These are phyloP conservation scores for Brassica rapa DNA, from an alignment of 345 rosid genomes.

Conservation along the genomic window DNA sequence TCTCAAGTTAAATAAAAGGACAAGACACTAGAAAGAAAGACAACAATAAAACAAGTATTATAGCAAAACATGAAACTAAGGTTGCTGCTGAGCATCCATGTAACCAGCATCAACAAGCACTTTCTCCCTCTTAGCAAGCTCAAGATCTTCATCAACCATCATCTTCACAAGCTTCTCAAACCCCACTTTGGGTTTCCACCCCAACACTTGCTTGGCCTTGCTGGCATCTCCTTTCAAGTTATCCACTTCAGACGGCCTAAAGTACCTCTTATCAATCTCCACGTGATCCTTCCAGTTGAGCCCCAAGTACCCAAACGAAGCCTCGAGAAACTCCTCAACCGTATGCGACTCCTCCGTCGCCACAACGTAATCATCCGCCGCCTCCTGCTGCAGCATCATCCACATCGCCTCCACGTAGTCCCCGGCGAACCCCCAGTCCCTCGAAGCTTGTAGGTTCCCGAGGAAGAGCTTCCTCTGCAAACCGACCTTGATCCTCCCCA, in stretches of 20 bases:
- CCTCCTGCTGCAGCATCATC: conserved; percentile 96
- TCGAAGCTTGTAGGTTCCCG: conserved; percentile 83
- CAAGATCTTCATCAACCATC: conserved; percentile 92
- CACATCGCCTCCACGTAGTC: conserved; percentile 99
- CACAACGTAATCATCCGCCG: conserved; percentile 89
- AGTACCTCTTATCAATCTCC: conserved; percentile 61
- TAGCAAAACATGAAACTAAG: conserved; percentile 32
- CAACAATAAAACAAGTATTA: background rate
- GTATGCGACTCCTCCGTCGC: conserved; percentile 94
- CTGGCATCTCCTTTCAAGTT: conserved; percentile 58
- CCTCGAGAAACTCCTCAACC: conserved; percentile 86
- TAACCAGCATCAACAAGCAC: conserved; percentile 95
- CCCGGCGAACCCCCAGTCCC: conserved; percentile 97
- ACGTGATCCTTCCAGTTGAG: conserved; percentile 60
- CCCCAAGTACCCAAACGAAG: conserved; percentile 74
- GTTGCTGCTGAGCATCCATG: conserved; percentile 89
- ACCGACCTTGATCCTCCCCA: conserved; percentile 86
- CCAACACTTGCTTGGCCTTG: conserved; percentile 54
- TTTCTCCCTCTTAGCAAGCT: conserved; percentile 88
- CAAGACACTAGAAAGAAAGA: background rate
- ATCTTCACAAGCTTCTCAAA: conserved; percentile 85
- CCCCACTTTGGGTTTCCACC: conserved; percentile 82
- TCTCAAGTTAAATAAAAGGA: background rate
- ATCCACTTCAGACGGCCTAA: conserved; percentile 63
- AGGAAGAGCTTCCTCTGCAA: conserved; percentile 78